A percentile compares a stretch with the other conserved stretches of the same genome.
Conservation (phyloP, 2,329 filamentous ascomycete species). For the Reticulascus tulasneorum region DNA sequence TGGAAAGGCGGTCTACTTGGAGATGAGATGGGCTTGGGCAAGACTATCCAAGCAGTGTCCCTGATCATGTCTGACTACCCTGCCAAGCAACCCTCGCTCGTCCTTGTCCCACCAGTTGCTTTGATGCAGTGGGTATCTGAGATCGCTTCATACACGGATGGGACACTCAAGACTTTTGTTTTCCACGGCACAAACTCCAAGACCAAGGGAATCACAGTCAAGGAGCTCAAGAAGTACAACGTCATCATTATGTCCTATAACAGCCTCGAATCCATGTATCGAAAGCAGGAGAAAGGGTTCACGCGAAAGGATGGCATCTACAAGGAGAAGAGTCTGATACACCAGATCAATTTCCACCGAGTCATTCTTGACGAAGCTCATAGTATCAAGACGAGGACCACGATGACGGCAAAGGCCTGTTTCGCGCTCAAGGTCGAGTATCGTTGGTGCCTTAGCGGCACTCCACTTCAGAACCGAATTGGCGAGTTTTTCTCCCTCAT, state of each 20-base stretch:
- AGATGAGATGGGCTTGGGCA: slow-evolving; percentile 98
- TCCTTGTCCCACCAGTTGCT: slow-evolving; percentile 88
- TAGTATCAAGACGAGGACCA: slow-evolving; percentile 86
- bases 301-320: slow-evolving; percentile 73
- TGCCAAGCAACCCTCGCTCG: slow-evolving; percentile 70
- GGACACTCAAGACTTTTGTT: slow-evolving; percentile 83
- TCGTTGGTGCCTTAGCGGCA: slow-evolving; percentile 95
- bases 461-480: slow-evolving; percentile 93
- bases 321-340: slow-evolving; percentile 77
- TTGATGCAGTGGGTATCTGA: slow-evolving; percentile 92
- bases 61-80: slow-evolving; percentile 98
- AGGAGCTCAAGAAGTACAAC: slow-evolving; percentile 76
- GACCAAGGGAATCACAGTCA: slow-evolving; percentile 69
- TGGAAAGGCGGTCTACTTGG: slow-evolving; percentile 90
- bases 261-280: slow-evolving; percentile 83
- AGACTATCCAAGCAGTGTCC: slow-evolving; percentile 97
- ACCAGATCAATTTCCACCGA: slow-evolving; percentile 82
- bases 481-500: slow-evolving; percentile 95
- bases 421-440: slow-evolving; percentile 85
- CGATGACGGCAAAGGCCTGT: slow-evolving; percentile 90
- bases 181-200: slow-evolving; percentile 85
- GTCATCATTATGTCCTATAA: slow-evolving; percentile 98
- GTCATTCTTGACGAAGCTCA: slow-evolving; percentile 94
- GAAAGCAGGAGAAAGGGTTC: slow-evolving; percentile 90
- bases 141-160: slow-evolving; percentile 77